phyloP scores from a whole-genome alignment of 2,329 filamentous ascomycete species.

The Colletotrichum shisoi region DNA sequence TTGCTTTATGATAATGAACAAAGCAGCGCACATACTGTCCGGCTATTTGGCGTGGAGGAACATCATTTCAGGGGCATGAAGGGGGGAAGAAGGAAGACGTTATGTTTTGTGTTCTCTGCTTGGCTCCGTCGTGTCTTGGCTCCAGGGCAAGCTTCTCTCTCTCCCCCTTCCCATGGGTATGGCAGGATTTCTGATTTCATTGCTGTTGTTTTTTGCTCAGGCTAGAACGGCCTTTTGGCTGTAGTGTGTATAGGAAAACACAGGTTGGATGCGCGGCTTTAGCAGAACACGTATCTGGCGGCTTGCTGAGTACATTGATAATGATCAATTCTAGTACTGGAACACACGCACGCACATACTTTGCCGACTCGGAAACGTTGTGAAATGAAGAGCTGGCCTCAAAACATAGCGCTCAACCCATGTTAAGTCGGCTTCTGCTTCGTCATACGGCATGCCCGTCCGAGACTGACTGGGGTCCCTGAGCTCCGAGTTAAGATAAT shows the following conservation, averaged over 20 bases:
- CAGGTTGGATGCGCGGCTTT: conserved; percentile 21
- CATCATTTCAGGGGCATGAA: conserved; percentile 12
- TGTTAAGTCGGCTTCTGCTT: no score
- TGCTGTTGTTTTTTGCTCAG: neutral
- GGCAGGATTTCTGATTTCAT: conserved; percentile 10
- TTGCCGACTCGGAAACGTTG: neutral
- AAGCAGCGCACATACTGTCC: conserved; percentile 37
- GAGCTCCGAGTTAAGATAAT: neutral
- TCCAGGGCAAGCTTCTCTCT: conserved; percentile 4
- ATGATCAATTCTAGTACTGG: conserved; percentile 34
- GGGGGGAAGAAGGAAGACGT: neutral
- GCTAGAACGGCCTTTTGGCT: conserved; percentile 5
- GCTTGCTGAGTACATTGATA: conserved; percentile 14
- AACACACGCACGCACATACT: conserved; percentile 10
- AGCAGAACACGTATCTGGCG: conserved; percentile 12
- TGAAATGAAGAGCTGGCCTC: neutral
- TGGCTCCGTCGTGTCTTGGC: conserved; percentile 1
- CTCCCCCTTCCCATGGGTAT: conserved; percentile 7
- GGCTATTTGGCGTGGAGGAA: conserved; percentile 23
- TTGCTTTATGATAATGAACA: conserved; percentile 40
- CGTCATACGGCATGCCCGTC: neutral
- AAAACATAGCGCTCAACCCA: no score
- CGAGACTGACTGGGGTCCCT: neutral
- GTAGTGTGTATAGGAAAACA: conserved; percentile 22
- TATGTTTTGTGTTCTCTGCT: neutral